Percentiles rank a stretch among this genome's conserved stretches.
These are phyloP conservation scores for Zostera marina DNA, from an alignment of 116 monocot genomes.

Conservation along the genomic window DNA sequence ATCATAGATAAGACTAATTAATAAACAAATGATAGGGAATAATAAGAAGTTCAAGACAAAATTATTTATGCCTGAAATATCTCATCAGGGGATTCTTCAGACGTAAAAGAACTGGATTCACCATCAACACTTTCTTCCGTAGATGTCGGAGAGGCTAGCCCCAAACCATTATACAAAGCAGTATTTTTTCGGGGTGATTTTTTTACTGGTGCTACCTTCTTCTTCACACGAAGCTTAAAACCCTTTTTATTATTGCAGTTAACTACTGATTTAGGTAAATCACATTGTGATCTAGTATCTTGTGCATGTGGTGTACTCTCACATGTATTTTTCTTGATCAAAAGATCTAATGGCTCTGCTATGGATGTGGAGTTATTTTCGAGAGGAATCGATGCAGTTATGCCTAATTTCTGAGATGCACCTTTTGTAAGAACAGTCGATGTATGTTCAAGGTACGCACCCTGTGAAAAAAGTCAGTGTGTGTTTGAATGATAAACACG, in stretches of 20 bases:
- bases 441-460: constrained; percentile 1
- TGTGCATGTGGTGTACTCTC: constrained; percentile 7
- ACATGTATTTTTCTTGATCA: constrained; percentile 18
- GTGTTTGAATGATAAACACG: background rate
- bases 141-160: constrained; percentile 66
- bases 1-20: background rate
- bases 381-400: constrained; percentile 15
- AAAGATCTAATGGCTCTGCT: constrained; percentile 8
- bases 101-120: constrained; percentile 18
- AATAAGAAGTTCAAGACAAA: background rate
- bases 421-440: constrained; percentile 5
- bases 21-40: background rate
- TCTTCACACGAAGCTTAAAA: constrained; percentile 84
- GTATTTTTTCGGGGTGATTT: constrained; percentile 38
- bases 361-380: constrained; percentile 13
- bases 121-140: constrained; percentile 53
- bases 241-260: constrained; percentile 31
- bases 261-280: constrained; percentile 14
- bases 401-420: constrained; percentile 19
- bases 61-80: constrained; percentile 42
- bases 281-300: constrained; percentile 10
- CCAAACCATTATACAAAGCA: constrained; percentile 72
- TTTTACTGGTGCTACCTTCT: constrained; percentile 54
- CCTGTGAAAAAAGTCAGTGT: background rate
- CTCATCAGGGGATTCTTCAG: constrained; percentile 48